Evolutionary conservation across 1,284 basidiomycete genomes (phyloP).

Genomic region (Apiotrichum mycotoxinovorans): DNA sequence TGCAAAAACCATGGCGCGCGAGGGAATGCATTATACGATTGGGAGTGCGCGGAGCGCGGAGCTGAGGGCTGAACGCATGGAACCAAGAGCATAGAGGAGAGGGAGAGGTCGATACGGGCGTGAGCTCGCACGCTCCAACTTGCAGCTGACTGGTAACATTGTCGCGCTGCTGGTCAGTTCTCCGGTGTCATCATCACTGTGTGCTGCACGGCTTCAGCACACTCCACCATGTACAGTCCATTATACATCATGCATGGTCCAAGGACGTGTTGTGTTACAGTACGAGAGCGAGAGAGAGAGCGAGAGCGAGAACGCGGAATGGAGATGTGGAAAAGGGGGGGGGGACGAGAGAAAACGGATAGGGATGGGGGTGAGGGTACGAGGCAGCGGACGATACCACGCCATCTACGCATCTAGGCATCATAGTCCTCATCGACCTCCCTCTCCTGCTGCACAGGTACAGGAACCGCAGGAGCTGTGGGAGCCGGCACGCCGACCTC

Average conservation of each 20-base stretch:
- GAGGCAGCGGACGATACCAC: no score
- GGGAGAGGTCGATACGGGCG: no score
- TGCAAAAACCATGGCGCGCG: no score
- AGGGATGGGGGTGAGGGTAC: background rate
- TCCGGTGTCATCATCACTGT: no score
- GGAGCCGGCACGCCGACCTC: conserved; percentile 30
- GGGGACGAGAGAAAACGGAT: no score
- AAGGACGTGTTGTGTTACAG: background rate
- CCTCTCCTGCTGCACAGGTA: conserved; percentile 23
- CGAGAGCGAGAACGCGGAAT: background rate
- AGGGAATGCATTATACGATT: no score
- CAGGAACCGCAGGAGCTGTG: background rate
- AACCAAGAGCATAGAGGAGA: background rate
- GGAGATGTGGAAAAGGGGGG: background rate
- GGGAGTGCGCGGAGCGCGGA: no score
- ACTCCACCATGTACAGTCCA: conserved; percentile 4
- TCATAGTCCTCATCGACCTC: conserved; percentile 48
- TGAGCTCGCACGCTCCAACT: no score
- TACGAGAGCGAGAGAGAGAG: background rate
- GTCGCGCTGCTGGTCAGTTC: no score
- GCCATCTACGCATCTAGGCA: conserved; percentile 19
- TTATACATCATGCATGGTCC: conserved; percentile 4
- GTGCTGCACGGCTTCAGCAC: no score
- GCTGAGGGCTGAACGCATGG: no score
- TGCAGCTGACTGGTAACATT: no score